These are phyloP conservation scores for Hirschioporus abietinus DNA, from an alignment of 768 basidiomycete species.

Conservation along the genomic window DNA sequence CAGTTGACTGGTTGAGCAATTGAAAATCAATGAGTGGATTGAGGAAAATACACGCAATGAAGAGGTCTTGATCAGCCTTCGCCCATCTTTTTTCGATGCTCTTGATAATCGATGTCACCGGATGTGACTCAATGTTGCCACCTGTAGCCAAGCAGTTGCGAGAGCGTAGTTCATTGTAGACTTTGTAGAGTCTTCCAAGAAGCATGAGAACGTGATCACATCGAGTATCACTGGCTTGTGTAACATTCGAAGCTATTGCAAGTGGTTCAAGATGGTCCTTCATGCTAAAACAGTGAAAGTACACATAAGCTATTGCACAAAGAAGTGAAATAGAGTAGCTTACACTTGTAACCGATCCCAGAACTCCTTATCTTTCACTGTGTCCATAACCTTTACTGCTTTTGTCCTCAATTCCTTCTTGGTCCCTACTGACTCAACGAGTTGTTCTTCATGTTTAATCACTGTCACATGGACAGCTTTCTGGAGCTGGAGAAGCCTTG, in stretches of 20 bases:
- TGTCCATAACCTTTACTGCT: conserved; percentile 13
- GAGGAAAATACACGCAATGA: conserved; percentile 29
- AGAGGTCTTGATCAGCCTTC: conserved; percentile 29
- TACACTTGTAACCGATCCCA: too few relatives aligned
- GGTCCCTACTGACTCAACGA: conserved; percentile 10
- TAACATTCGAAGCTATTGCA: conserved; percentile 31
- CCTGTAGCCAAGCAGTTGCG: too few relatives aligned
- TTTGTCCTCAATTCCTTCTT: conserved; percentile 16
- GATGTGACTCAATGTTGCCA: too few relatives aligned
- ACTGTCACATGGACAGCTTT: conserved; percentile 11
- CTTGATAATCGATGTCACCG: conserved; percentile 13
- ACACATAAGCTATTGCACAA: too few relatives aligned
- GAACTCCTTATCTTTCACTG: too few relatives aligned
- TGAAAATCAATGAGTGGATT: conserved; percentile 23
- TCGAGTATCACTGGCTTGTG: conserved; percentile 23
- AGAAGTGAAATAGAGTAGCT: too few relatives aligned
- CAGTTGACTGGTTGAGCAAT: conserved; percentile 9
- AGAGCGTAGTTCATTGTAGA: too few relatives aligned
- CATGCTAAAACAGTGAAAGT: too few relatives aligned
- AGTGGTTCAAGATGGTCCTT: conserved; percentile 27
- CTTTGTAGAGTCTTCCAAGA: conserved; percentile 24
- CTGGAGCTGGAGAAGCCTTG: conserved; percentile 21
- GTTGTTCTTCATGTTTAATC: conserved; percentile 11
- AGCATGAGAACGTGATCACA: conserved; percentile 30
- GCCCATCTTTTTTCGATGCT: conserved; percentile 31